Conservation (phyloP, 2,329 filamentous ascomycete species). For the Polychaeton citri region DNA sequence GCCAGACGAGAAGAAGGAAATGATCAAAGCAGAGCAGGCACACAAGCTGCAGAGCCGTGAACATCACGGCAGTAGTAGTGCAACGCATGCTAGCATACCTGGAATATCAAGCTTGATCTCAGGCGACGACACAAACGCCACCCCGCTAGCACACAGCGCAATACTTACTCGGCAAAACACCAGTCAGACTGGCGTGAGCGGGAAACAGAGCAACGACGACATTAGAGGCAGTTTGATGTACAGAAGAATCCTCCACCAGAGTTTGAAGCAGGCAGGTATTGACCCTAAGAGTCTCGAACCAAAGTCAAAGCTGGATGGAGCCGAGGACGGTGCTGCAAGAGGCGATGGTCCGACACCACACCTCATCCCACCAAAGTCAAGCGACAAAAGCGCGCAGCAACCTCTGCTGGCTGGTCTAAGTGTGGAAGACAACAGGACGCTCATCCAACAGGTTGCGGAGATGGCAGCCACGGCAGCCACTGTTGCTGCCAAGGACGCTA, state of each 20-base stretch:
- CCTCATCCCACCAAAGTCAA: conserved; percentile 59
- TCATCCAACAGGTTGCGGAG: conserved; percentile 81
- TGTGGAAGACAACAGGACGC: conserved; percentile 64
- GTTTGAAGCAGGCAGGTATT: conserved; percentile 69
- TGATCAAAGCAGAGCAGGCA: conserved; percentile 23
- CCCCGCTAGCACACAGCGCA: conserved; percentile 2
- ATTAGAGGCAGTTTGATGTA: conserved; percentile 83
- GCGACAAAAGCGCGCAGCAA: conserved; percentile 32
- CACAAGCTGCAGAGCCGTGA: conserved; percentile 10
- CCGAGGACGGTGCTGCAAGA: conserved; percentile 3
- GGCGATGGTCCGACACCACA: conserved; percentile 44
- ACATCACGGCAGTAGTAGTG: conserved; percentile 1
- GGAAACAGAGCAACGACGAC: conserved; percentile 44
- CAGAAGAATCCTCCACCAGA: conserved; percentile 85
- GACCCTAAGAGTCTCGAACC: conserved; percentile 26
- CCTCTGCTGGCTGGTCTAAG: conserved; percentile 51
- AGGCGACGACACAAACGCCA: conserved; percentile 2
- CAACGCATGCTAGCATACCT: conserved; percentile 1
- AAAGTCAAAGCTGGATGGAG: conserved; percentile 5
- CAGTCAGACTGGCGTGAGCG: conserved; percentile 2
- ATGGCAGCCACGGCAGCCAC: conserved; percentile 85
- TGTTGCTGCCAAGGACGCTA: conserved; percentile 68
- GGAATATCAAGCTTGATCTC: conserved; percentile 8
- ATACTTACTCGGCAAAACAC: conserved; percentile 5
- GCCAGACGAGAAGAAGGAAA: conserved; percentile 35